A percentile compares a stretch with the other conserved stretches of the same genome.
These are phyloP conservation scores for Camellia lanceoleosa DNA, from an alignment of 148 eudicot genomes.

Conservation along the genomic window DNA sequence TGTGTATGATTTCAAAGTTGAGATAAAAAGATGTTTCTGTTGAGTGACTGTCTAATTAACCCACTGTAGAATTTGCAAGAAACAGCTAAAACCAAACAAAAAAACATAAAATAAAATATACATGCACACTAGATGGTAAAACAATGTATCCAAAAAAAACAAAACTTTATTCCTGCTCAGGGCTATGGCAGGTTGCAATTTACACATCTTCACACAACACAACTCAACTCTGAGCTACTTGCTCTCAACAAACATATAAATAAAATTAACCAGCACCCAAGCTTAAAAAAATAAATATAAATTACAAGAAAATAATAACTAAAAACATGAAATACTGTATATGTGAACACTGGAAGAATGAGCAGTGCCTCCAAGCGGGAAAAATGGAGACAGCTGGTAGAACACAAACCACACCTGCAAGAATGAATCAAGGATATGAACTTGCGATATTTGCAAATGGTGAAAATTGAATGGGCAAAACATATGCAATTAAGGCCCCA, in stretches of 20 bases:
- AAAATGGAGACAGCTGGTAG: slow-evolving; percentile 6
- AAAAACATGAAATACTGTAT: neutral
- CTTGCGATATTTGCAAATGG: neutral
- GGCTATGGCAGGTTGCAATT: neutral
- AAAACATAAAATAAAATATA: neutral
- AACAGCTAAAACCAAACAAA: neutral
- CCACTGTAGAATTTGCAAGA: too few species aligned
- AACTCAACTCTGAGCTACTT: neutral
- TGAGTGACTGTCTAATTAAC: too few species aligned
- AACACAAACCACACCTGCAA: slow-evolving; percentile 15
- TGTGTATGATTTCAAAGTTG: too few species aligned
- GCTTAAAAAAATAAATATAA: neutral
- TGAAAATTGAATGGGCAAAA: neutral
- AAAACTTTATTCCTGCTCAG: neutral
- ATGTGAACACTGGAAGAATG: neutral
- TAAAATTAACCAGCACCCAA: neutral
- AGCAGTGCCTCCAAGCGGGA: slow-evolving; percentile 13
- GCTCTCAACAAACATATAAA: neutral
- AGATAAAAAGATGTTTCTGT: too few species aligned
- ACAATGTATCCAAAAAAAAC: neutral
- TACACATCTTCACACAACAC: neutral
- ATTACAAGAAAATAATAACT: neutral
- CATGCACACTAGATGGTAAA: neutral
- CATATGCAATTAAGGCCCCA: neutral
- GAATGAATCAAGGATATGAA: neutral